Base-by-base conservation (phyloP, 108 stramenopile species). In the Cyclotella atomus region DNA sequence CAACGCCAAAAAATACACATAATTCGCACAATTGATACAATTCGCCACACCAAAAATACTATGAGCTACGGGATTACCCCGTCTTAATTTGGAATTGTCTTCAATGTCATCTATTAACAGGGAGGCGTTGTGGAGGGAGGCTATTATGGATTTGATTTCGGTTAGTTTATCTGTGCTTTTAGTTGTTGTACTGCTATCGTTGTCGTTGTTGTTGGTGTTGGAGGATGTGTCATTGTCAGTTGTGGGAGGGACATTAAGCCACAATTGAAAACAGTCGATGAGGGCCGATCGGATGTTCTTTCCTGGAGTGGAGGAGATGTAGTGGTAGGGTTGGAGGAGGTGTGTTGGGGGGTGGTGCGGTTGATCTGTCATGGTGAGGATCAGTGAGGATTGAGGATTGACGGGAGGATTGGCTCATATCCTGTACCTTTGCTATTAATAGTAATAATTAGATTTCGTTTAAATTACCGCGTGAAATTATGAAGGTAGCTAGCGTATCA, bases 71-170 rank as follows among this genome's bases (percentile, higher is more conserved):
- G 97, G 97, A n/a, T 85, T 63, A 0, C 97, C 97, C 20, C 98
- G 76, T 2, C 98, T 67, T 27, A 98, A 73, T 62, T 95, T 95
- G 30, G 88, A 90, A 69, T 94, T 93, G 76, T 98, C 98, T 73
- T 98, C 98, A 64, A 98, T 97, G 64, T 98, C 98, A 81, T 98
- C 98, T 53, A 98, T 87, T 70, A 98, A 75, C 8, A 98, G 84
- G 28, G 87, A 89, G 19, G 96, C 95, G 81, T 96, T 97, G 87
- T 98, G 98, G 15, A 98, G 89, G 63, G 82, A 84, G 8, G 88
- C 93, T n/a, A 97, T 83, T 28, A 98, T 96, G 44, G 57, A 47
- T 29, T 85, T 76, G 53, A 76, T 83, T 36, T 52, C 14, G 82
- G 81, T 36, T 82, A 81, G 43, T 20, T 24, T 59, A 30, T 32